phyloP scores from a whole-genome alignment of 208 protist genomes.

The Trypanosoma cruzi region DNA sequence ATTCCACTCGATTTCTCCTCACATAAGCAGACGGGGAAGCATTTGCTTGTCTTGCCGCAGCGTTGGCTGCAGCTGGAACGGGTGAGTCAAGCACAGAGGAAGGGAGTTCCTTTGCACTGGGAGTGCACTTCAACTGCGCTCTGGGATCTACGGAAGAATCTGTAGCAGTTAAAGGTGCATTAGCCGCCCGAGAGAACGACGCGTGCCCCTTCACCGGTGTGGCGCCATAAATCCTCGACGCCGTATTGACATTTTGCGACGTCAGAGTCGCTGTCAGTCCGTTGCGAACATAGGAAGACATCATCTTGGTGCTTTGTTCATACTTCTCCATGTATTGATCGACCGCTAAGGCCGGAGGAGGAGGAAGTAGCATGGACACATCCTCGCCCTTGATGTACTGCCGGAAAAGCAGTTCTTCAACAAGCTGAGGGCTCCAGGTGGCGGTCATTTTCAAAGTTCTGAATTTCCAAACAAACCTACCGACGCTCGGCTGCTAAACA shows the following conservation, averaged over 20 bases:
- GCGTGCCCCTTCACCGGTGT: conserved; percentile 40
- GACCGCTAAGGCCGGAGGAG: conserved; percentile 47
- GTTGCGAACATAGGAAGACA: conserved; percentile 86
- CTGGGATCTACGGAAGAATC: conserved; percentile 8
- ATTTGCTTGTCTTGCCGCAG: conserved; percentile 13
- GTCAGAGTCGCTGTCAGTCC: conserved; percentile 74
- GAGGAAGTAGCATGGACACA: conserved; percentile 61
- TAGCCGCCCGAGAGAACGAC: conserved; percentile 16
- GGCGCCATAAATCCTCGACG: conserved; percentile 42
- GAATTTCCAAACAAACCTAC: not conserved
- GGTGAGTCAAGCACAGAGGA: conserved; percentile 14
- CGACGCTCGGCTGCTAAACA: not conserved
- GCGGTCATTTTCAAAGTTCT: conserved; percentile 20
- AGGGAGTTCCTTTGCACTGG: conserved; percentile 6
- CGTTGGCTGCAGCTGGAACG: conserved; percentile 27
- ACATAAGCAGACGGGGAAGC: conserved; percentile 20
- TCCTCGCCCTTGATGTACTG: conserved; percentile 91
- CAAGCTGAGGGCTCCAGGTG: conserved; percentile 68
- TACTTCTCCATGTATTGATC: conserved; percentile 73
- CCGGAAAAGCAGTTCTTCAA: conserved; percentile 88
- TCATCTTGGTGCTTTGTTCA: conserved; percentile 75
- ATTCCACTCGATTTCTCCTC: conserved; percentile 52
- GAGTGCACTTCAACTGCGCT: conserved; percentile 5
- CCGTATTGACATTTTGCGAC: conserved; percentile 77
- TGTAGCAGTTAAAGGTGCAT: not conserved